Conservation (phyloP, 306 rosid genomes). For the Comarum palustre region DNA sequence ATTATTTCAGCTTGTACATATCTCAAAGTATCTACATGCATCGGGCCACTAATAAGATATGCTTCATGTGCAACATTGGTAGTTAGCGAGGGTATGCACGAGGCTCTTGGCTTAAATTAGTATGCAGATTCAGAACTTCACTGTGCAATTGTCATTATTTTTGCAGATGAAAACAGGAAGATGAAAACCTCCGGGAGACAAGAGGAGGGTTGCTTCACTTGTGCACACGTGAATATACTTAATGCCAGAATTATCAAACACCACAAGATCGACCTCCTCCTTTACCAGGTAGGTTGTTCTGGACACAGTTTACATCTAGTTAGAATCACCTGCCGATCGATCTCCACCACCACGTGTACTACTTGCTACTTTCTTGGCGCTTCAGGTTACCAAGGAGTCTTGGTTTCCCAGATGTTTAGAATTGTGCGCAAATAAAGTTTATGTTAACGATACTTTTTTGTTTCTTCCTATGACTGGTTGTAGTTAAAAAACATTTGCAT, state of each 20-base stretch:
- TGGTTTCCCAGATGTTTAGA: background rate
- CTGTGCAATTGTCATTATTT: background rate
- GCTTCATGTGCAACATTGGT: conserved; percentile 15
- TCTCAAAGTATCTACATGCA: conserved; percentile 11
- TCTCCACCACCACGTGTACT: background rate
- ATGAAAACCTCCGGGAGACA: conserved; percentile 6
- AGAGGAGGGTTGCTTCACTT: conserved; percentile 3
- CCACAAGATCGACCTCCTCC: background rate
- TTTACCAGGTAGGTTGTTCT: background rate
- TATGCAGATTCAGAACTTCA: background rate
- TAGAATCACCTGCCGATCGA: background rate
- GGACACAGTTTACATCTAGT: background rate
- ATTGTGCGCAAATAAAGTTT: background rate
- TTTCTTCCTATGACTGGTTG: background rate
- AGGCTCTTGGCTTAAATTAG: background rate
- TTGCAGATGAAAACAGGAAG: background rate
- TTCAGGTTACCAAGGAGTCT: background rate
- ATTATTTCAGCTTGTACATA: conserved; percentile 9
- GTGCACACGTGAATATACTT: conserved; percentile 6
- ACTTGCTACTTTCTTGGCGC: background rate
- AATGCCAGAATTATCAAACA: background rate
- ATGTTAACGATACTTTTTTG: background rate
- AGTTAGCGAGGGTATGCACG: conserved; percentile 17
- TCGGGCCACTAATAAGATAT: background rate
- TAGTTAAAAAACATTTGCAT: background rate